Evolutionary conservation across 2,329 filamentous ascomycete species (phyloP), one percentile per base, ranked within the genome.

Genomic region (Alternaria brassicae): DNA sequence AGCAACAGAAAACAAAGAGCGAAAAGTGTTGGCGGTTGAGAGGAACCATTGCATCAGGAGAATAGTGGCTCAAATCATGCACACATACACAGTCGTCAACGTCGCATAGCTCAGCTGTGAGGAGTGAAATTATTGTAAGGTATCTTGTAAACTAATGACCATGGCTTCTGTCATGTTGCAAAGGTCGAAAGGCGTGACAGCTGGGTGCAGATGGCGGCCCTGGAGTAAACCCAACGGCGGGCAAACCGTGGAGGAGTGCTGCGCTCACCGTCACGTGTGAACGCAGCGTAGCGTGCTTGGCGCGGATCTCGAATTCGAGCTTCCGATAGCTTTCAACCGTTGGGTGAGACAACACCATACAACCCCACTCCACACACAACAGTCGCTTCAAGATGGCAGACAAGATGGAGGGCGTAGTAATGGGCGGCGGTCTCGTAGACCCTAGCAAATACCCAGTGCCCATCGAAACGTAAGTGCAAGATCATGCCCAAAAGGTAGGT

Each of bases 321-420:
- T 62, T 39, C 52, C 48, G 37, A 53, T 39, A 66, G 51, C 63
- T 65, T 40, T 67, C 63, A 61, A 28, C 57, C 39, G 25, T 50
- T 47, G 12, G 21, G 39, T 41, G 36, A 42, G 47, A 41, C 49
- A 21, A 53, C 50, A 39, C 60, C 32, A 30, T 56, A 57, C 17
- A 47, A 50, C 36, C 52, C 36, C 51, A 53, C 53, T 53, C 34
- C 40, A 48, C 53, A 56, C 57, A 42, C 39, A 44, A 55, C 60
- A 53, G 40, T 56, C 57, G 47, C 58, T 55, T 51, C 62, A 61
- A 58, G 47, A 76, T 76, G 75, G 73, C 67, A 50, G 75, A 76
- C 58, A 73, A 74, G 60, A 76, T 77, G 73, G 74, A 77, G 61
- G 74, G 73, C 39, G 70, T 76, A 50, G 62, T 70, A 15, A 55